Base-by-base conservation (phyloP, 2,329 filamentous ascomycete species). In the Diatrype stigma region DNA sequence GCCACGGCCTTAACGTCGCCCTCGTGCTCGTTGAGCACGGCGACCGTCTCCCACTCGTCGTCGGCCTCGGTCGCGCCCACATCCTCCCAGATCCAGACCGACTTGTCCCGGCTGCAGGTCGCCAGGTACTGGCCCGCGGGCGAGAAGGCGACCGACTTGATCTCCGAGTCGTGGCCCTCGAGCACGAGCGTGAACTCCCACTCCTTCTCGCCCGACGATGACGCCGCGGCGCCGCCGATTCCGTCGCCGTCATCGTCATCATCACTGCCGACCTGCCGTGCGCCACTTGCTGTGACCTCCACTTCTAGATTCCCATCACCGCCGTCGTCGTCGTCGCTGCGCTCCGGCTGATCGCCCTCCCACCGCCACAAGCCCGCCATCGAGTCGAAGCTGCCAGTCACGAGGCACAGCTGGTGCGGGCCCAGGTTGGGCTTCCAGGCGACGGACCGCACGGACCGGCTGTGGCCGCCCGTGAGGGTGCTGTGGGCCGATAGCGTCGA, bases 41-140 rank as follows among this genome's bases (percentile, higher is more conserved):
- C 94, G 16, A 97, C 85, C 2, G 94, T 97, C 77, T 99, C 94
- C 75, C 92, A 97, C 67, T 97, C 94, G 67, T 96, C 93, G 50
- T 96, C 92, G 16, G 86, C 88, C 59, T 89, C 86, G 50, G 74
- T 73, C 8, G 73, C 72, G 37, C 82, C 81, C 49, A 96, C 81
- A 67, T 97, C 94, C 71, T 99, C 94, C 94, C 94, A 99, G 61
- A 99, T 90, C 94, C 94, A 99, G 17, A 97, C 90, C 16, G 84
- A 88, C 74, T 97, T 97, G 68, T 99, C 94, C 46, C 94, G 81
- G 48, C 85, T 89, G 70, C 92, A 96, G 0, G 92, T 96, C 6
- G 94, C 94, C 4, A 99, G 79, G 61, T 90, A 85, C 54, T 87
- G 82, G 1, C 89, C 89, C 0, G 82, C 82, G 0, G 89, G 85